Evolutionary conservation across 371 early-diverging fungal species (phyloP).

Genomic region (Mortierella sp.): DNA sequence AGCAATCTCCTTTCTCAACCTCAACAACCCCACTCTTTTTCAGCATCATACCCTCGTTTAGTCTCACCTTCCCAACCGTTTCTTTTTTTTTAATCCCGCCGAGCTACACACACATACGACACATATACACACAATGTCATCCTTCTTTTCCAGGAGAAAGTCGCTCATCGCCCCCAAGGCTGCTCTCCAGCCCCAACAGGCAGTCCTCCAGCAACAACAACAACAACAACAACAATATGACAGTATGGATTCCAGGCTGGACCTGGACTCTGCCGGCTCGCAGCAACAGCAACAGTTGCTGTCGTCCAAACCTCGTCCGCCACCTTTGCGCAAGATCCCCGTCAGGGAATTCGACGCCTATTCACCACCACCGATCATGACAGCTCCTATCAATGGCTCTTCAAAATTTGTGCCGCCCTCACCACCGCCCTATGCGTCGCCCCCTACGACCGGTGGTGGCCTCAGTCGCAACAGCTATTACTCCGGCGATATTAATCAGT

Average conservation of each 20-base stretch:
- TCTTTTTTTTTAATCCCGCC: neutral
- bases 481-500: neutral
- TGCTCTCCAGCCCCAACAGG: slow-evolving; percentile 15
- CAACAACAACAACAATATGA: slow-evolving; percentile 16
- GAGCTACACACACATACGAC: neutral
- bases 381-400: slow-evolving; percentile 36
- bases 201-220: slow-evolving; percentile 7
- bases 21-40: neutral
- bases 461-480: slow-evolving; percentile 5
- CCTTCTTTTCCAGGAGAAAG: slow-evolving; percentile 49
- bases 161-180: slow-evolving; percentile 31
- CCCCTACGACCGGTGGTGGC: neutral
- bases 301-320: slow-evolving; percentile 29
- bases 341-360: slow-evolving; percentile 46
- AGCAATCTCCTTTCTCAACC: too few species aligned
- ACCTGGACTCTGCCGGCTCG: slow-evolving; percentile 27
- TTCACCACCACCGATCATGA: slow-evolving; percentile 48
- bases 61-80: slow-evolving; percentile 1
- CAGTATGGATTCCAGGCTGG: slow-evolving; percentile 38
- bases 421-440: slow-evolving; percentile 16
- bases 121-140: slow-evolving; percentile 14
- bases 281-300: slow-evolving; percentile 14
- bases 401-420: slow-evolving; percentile 29
- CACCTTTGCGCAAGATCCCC: slow-evolving; percentile 45
- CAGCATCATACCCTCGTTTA: slow-evolving; percentile 1